phyloP scores from a whole-genome alignment of 2,329 filamentous ascomycete genomes.

The Colletotrichum truncatum region DNA sequence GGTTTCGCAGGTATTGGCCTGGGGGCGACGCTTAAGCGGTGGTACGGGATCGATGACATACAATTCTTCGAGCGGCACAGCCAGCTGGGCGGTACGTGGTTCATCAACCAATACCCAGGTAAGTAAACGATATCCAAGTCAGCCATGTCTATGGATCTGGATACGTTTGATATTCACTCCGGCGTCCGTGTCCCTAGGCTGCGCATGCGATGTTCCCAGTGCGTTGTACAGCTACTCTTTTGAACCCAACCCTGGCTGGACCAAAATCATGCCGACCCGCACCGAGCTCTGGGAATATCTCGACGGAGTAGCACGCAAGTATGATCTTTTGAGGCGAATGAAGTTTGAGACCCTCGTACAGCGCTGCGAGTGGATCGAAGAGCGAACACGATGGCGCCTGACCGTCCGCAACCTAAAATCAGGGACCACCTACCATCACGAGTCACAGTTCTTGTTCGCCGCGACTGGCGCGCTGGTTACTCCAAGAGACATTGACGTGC shows the following conservation, averaged over 20 bases:
- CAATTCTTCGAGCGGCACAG: conserved; percentile 67
- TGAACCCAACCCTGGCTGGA: conserved; percentile 69
- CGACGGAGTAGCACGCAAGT: conserved; percentile 57
- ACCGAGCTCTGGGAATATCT: conserved; percentile 67
- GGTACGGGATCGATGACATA: conserved; percentile 67
- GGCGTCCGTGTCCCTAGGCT: conserved; percentile 36
- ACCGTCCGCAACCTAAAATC: conserved; percentile 37
- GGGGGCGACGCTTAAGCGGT: conserved; percentile 65
- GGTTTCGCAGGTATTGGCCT: conserved; percentile 71
- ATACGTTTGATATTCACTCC: too few relatives aligned
- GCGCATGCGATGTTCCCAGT: conserved; percentile 66
- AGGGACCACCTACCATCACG: conserved; percentile 39
- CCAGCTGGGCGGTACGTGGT: conserved; percentile 71
- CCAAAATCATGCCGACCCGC: conserved; percentile 62
- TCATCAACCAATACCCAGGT: conserved; percentile 65
- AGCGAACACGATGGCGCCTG: conserved; percentile 44
- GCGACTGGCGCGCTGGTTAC: conserved; percentile 44
- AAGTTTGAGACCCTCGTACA: conserved; percentile 45
- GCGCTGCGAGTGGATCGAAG: conserved; percentile 49
- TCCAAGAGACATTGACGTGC: conserved; percentile 50
- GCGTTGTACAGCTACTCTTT: conserved; percentile 72
- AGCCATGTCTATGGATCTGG: neutral
- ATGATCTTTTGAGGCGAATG: conserved; percentile 49
- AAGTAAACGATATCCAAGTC: conserved; percentile 10
- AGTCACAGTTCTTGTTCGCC: conserved; percentile 50